Conservation (phyloP, 345 rosid genomes). For the Physaria fendleri region DNA sequence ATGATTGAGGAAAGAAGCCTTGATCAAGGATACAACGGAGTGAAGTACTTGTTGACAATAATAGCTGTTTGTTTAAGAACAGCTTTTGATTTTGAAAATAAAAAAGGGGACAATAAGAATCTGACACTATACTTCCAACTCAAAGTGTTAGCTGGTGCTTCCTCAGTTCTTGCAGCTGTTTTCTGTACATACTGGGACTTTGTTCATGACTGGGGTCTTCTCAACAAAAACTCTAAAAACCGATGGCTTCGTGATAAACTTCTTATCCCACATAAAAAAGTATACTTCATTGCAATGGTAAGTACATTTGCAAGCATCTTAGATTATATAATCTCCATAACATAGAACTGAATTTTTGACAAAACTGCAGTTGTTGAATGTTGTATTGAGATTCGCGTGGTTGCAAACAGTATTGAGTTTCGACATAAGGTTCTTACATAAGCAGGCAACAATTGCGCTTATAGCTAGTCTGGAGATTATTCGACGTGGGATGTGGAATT, state of each 20-base stretch:
- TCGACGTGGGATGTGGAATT: constrained; percentile 67
- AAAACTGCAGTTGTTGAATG: constrained; percentile 36
- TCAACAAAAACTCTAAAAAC: constrained; percentile 48
- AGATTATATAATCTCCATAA: not conserved
- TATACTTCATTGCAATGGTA: constrained; percentile 64
- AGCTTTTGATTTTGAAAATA: constrained; percentile 14
- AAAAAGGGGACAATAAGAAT: constrained; percentile 2
- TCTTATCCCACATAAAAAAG: constrained; percentile 43
- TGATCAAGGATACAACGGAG: constrained; percentile 38
- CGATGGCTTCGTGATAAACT: constrained; percentile 57
- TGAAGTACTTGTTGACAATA: constrained; percentile 51
- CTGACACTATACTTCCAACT: not conserved
- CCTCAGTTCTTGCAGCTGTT: constrained; percentile 42
- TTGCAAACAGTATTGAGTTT: constrained; percentile 46
- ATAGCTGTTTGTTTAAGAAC: constrained; percentile 47
- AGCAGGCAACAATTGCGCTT: constrained; percentile 29
- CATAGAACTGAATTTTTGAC: not conserved
- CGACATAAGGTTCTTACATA: constrained; percentile 28
- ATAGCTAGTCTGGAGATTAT: constrained; percentile 50
- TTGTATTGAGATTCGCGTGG: constrained; percentile 58
- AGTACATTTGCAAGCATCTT: not conserved
- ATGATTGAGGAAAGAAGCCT: constrained; percentile 48
- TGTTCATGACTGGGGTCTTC: constrained; percentile 64
- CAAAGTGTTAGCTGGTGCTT: constrained; percentile 37
- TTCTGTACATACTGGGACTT: constrained; percentile 55